These are phyloP conservation scores for Panaeolus papilionaceus DNA, from an alignment of 768 basidiomycete species.

Conservation along the genomic window DNA sequence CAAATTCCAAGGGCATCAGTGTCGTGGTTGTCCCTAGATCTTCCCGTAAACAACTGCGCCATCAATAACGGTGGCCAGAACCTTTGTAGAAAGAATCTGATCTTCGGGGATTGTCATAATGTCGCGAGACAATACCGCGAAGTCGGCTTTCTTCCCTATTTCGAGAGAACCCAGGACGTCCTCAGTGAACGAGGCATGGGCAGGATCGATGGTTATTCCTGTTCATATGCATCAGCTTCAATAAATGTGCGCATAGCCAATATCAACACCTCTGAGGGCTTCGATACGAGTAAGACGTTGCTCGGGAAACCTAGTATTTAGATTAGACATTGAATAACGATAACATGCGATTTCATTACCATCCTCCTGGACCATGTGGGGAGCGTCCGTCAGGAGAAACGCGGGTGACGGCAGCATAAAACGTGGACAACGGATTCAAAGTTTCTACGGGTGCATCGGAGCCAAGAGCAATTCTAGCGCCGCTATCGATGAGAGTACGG, in stretches of 20 bases:
- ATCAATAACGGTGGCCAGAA: slow-evolving; percentile 81
- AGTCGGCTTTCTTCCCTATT: slow-evolving; percentile 84
- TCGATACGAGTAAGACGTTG: slow-evolving; percentile 78
- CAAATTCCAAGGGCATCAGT: slow-evolving; percentile 17
- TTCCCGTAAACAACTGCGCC: slow-evolving; percentile 56
- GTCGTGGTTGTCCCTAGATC: slow-evolving; percentile 22
- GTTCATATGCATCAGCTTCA: slow-evolving; percentile 12
- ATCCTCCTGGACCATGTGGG: slow-evolving; percentile 84
- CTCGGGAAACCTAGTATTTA: slow-evolving; percentile 73
- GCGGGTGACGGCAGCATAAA: slow-evolving; percentile 89
- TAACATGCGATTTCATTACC: slow-evolving; percentile 52
- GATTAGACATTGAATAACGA: not conserved
- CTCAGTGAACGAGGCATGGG: slow-evolving; percentile 88
- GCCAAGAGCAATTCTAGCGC: slow-evolving; percentile 77
- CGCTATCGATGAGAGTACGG: slow-evolving; percentile 68
- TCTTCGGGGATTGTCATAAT: slow-evolving; percentile 70
- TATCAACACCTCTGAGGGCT: slow-evolving; percentile 66
- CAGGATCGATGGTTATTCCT: slow-evolving; percentile 90
- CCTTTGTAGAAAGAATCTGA: slow-evolving; percentile 70
- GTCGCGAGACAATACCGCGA: slow-evolving; percentile 82
- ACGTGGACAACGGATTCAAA: slow-evolving; percentile 83
- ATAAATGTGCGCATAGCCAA: not conserved
- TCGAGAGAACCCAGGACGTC: slow-evolving; percentile 75
- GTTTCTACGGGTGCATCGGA: slow-evolving; percentile 92
- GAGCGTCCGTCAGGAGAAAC: slow-evolving; percentile 72